phyloP scores from a whole-genome alignment of 2,329 filamentous ascomycete species.

The Talaromyces sp. region DNA sequence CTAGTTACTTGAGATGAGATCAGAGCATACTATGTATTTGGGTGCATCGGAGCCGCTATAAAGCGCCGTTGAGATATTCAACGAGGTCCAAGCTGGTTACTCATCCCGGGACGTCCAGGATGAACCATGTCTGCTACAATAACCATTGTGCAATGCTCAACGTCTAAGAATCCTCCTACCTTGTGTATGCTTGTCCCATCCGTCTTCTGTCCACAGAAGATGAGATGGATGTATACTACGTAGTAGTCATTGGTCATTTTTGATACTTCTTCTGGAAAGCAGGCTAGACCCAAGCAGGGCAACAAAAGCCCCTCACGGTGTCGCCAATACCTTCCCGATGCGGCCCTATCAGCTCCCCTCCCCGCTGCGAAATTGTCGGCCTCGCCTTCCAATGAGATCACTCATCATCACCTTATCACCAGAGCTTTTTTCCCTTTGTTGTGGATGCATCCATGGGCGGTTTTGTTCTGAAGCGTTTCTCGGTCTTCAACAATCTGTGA shows the following conservation, averaged over 20 bases:
- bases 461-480: not conserved
- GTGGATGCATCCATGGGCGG: not conserved
- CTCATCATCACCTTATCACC: not conserved
- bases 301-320: not conserved
- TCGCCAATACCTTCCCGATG: constrained; percentile 16
- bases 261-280: constrained; percentile 16
- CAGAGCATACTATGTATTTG: not conserved
- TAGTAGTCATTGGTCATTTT: constrained; percentile 13
- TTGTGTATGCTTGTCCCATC: not conserved
- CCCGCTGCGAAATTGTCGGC: not conserved
- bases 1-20: not conserved
- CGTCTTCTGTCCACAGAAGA: not conserved
- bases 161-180: not conserved
- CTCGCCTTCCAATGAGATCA: constrained; percentile 8
- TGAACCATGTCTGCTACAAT: not conserved
- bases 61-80: not conserved
- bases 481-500: not conserved
- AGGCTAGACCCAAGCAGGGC: constrained; percentile 1
- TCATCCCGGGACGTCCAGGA: too few species aligned
- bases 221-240: too few species aligned
- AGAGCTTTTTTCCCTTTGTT: not conserved
- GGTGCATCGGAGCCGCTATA: not conserved
- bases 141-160: not conserved
- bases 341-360: not conserved
- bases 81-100: not conserved